Conservation (phyloP, 1,284 basidiomycete species). For the Thecaphora frezii region DNA sequence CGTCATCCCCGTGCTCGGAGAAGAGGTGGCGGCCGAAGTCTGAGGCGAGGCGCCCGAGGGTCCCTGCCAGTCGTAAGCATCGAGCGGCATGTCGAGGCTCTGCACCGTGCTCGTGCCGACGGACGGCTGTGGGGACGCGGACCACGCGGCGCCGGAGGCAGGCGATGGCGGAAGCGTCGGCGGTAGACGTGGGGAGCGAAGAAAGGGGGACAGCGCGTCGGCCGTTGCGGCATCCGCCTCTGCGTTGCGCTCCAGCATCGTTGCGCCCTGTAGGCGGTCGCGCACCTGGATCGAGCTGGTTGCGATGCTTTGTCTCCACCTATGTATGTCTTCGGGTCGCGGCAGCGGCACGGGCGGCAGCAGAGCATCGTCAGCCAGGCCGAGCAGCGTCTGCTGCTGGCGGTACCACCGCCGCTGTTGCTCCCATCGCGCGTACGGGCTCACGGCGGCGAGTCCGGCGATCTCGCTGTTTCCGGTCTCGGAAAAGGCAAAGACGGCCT, state of each 20-base stretch:
- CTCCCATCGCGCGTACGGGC: too few relatives aligned
- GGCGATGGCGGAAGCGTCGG: background rate
- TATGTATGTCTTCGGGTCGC: conserved; percentile 15
- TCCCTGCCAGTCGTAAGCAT: conserved; percentile 42
- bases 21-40: background rate
- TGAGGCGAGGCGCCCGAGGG: conserved; percentile 16
- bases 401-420: too few relatives aligned
- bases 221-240: too few relatives aligned
- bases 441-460: background rate
- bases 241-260: conserved; percentile 11
- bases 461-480: background rate
- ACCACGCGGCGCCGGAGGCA: conserved; percentile 4
- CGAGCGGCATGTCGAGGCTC: conserved; percentile 16
- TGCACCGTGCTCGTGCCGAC: conserved; percentile 5
- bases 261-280: conserved; percentile 6
- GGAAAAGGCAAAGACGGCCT: background rate
- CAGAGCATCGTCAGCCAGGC: conserved; percentile 1
- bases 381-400: too few relatives aligned
- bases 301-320: conserved; percentile 7
- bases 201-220: too few relatives aligned
- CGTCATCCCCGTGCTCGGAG: conserved; percentile 4
- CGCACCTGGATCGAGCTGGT: conserved; percentile 28
- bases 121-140: conserved; percentile 14
- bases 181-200: too few relatives aligned
- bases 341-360: conserved; percentile 22